Conservation (phyloP, 306 rosid genomes). For the Acmispon strigosus region DNA sequence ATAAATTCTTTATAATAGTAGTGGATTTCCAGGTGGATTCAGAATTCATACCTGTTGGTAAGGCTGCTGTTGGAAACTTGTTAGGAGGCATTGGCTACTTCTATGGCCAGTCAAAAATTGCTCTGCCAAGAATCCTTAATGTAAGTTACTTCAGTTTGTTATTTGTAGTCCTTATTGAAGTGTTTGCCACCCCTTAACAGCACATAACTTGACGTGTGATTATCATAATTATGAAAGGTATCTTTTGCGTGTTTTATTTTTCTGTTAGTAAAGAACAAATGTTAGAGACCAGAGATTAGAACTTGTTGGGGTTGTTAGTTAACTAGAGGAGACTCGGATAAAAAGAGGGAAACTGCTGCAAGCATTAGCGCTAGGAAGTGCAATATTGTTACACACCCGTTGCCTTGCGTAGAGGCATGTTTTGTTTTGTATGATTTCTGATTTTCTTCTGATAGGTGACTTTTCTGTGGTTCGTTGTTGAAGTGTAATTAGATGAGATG, state of each 20-base stretch:
- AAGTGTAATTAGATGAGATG: too few relatives aligned
- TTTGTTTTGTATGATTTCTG: too few relatives aligned
- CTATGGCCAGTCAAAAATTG: slow-evolving; percentile 88
- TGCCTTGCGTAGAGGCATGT: too few relatives aligned
- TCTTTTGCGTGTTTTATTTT: neutral
- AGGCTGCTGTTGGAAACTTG: slow-evolving; percentile 83
- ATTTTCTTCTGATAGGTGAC: too few relatives aligned
- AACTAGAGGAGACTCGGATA: too few relatives aligned
- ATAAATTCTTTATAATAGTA: slow-evolving; percentile 25
- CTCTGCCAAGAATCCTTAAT: slow-evolving; percentile 35
- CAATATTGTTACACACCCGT: too few relatives aligned
- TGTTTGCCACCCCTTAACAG: neutral
- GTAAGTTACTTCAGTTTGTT: slow-evolving; percentile 42
- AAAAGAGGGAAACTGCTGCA: too few relatives aligned
- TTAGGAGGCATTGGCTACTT: slow-evolving; percentile 95
- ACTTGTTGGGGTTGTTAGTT: too few relatives aligned
- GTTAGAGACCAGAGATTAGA: neutral
- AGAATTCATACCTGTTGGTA: slow-evolving; percentile 65
- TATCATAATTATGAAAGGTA: neutral
- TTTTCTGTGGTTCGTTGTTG: too few relatives aligned
- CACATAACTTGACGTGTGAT: neutral
- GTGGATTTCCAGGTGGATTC: slow-evolving; percentile 65
- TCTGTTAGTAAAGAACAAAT: neutral
- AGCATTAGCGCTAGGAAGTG: too few relatives aligned
- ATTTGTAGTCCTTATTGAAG: slow-evolving; percentile 1